Evolutionary conservation across 805 yeast genomes (phyloP).

Genomic region (Metschnikowia corniflorae): DNA sequence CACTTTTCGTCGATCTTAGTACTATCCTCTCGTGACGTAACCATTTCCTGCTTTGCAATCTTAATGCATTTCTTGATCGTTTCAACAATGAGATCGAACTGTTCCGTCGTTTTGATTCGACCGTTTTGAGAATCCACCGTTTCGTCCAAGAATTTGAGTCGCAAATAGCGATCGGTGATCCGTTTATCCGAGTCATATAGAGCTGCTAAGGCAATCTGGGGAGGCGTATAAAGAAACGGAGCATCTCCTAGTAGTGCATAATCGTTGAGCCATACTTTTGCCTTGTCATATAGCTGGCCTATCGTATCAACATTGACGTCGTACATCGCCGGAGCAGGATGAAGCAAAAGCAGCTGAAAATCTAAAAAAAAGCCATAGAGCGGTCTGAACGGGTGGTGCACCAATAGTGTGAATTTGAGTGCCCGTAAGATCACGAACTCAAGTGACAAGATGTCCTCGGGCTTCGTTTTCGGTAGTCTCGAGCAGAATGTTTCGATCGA

Average conservation of each 20-base stretch:
- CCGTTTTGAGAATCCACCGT: slow-evolving; percentile 5
- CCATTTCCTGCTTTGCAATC: slow-evolving; percentile 35
- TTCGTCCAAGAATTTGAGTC: slow-evolving; percentile 48
- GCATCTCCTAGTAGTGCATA: slow-evolving; percentile 71
- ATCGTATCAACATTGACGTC: slow-evolving; percentile 49
- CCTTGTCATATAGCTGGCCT: slow-evolving; percentile 67
- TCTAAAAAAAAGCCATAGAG: slow-evolving; percentile 94
- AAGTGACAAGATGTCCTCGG: slow-evolving; percentile 63
- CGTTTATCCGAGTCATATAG: slow-evolving; percentile 63
- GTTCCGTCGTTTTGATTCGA: neutral
- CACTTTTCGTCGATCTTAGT: slow-evolving; percentile 60
- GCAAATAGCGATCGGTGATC: slow-evolving; percentile 63
- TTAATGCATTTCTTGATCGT: slow-evolving; percentile 49
- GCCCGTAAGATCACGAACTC: slow-evolving; percentile 77
- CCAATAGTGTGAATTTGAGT: slow-evolving; percentile 72
- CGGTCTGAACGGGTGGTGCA: slow-evolving; percentile 86
- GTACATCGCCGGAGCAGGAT: slow-evolving; percentile 42
- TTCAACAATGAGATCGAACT: slow-evolving; percentile 41
- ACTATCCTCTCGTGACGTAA: slow-evolving; percentile 59
- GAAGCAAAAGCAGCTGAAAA: slow-evolving; percentile 56
- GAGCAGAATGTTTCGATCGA: slow-evolving; percentile 76
- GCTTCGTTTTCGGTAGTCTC: slow-evolving; percentile 63
- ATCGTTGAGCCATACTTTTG: slow-evolving; percentile 61
- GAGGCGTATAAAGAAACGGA: slow-evolving; percentile 79
- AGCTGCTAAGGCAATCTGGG: slow-evolving; percentile 91